Conservation (phyloP, 805 yeast species). For the Nakazawaea holstii region DNA sequence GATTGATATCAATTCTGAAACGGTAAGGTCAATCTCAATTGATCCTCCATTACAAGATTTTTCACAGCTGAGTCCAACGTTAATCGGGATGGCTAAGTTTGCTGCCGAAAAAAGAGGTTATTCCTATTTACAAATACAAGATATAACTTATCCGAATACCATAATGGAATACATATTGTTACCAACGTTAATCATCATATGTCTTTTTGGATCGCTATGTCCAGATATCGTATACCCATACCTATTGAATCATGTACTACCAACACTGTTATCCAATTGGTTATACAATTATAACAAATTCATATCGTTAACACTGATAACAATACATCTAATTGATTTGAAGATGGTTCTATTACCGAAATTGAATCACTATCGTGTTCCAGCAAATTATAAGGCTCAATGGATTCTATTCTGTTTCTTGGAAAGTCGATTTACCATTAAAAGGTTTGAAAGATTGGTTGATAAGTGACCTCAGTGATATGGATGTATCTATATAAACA, state of each 20-base stretch:
- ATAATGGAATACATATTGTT: slow-evolving; percentile 21
- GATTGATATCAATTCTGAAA: slow-evolving; percentile 30
- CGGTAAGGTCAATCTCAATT: slow-evolving; percentile 37
- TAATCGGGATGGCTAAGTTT: slow-evolving; percentile 70
- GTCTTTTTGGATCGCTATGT: slow-evolving; percentile 2
- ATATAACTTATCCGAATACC: slow-evolving; percentile 36
- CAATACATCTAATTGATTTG: slow-evolving; percentile 49
- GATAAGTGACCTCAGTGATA: neutral
- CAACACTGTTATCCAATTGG: slow-evolving; percentile 10
- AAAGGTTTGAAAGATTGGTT: slow-evolving; percentile 38
- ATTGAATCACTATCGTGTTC: slow-evolving; percentile 55
- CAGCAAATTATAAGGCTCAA: slow-evolving; percentile 36
- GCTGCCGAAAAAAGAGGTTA: slow-evolving; percentile 61
- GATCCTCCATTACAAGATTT: slow-evolving; percentile 43
- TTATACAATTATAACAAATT: slow-evolving; percentile 14
- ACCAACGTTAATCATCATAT: slow-evolving; percentile 16
- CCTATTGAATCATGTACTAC: slow-evolving; percentile 14
- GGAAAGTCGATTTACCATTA: slow-evolving; percentile 55
- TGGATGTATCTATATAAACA: neutral
- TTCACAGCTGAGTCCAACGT: slow-evolving; percentile 44
- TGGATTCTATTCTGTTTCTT: slow-evolving; percentile 51
- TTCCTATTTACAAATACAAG: slow-evolving; percentile 49
- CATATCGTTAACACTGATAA: slow-evolving; percentile 21
- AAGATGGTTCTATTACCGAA: slow-evolving; percentile 41
- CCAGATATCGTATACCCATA: slow-evolving; percentile 11